phyloP scores from a whole-genome alignment of 495 filamentous ascomycete species.

The Immersiella caudata region DNA sequence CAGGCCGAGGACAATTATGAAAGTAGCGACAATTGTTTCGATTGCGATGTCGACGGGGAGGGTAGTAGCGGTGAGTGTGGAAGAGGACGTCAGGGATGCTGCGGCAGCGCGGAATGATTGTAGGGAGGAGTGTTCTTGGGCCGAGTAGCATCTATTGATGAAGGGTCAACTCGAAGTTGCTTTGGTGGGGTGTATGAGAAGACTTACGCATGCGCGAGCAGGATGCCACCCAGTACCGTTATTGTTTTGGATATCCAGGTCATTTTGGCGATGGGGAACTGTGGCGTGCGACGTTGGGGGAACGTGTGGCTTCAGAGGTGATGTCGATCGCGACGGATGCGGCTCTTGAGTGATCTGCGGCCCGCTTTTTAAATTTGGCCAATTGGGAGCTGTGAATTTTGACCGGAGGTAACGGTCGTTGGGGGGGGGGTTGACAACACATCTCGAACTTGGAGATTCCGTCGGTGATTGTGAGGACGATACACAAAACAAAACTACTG shows the following conservation, averaged over 20 bases:
- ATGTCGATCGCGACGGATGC: neutral
- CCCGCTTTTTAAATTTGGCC: neutral
- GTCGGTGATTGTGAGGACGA: too few species aligned
- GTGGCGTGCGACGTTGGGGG: neutral
- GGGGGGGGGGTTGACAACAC: neutral
- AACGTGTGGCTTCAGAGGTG: neutral
- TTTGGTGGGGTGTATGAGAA: neutral
- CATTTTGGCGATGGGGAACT: slow-evolving; percentile 47
- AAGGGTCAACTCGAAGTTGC: slow-evolving; percentile 11
- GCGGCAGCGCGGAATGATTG: slow-evolving; percentile 59
- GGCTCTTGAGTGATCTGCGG: neutral
- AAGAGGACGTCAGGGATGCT: slow-evolving; percentile 48
- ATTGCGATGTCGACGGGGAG: slow-evolving; percentile 78
- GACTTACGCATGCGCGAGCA: slow-evolving; percentile 74
- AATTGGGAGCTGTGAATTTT: neutral
- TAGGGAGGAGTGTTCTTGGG: slow-evolving; percentile 77
- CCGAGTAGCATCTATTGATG: slow-evolving; percentile 72
- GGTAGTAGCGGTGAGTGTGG: slow-evolving; percentile 36
- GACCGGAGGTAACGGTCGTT: neutral
- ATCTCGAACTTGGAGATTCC: neutral
- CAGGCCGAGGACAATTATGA: slow-evolving; percentile 68
- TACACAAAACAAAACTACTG: too few species aligned
- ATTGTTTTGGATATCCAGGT: slow-evolving; percentile 66
- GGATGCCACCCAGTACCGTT: slow-evolving; percentile 65
- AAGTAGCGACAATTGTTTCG: slow-evolving; percentile 73